Evolutionary conservation across 2,329 filamentous ascomycete genomes (phyloP).

Genomic region (Dendrostoma leiphaemia): DNA sequence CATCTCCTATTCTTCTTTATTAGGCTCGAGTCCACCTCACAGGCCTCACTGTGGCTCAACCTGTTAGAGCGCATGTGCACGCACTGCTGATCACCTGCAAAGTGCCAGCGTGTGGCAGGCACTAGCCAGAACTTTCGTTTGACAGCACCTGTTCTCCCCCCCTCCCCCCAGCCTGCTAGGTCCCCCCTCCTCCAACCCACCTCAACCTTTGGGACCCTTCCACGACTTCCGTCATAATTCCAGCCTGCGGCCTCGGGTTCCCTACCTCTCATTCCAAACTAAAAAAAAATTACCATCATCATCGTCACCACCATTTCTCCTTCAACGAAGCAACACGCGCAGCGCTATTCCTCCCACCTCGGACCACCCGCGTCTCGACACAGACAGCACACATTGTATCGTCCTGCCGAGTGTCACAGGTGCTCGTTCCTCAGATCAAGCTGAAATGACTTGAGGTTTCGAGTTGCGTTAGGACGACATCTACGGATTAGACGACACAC

Average conservation of each 20-base stretch:
- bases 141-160: background rate
- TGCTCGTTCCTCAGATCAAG: background rate
- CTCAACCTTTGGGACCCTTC: background rate
- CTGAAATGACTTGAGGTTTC: slow-evolving; percentile 9
- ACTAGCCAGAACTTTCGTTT: background rate
- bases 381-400: no score
- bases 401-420: background rate
- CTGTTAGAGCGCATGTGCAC: no score
- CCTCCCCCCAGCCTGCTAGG: background rate
- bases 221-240: background rate
- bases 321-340: no score
- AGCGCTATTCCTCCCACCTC: no score
- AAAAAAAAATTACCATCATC: background rate
- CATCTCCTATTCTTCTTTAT: no score
- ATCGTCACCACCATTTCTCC: no score
- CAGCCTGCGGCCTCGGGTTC: background rate
- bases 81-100: no score
- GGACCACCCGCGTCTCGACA: no score
- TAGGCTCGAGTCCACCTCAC: no score
- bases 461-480: background rate
- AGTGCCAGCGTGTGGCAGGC: background rate
- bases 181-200: no score
- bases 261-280: background rate
- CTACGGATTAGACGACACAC: background rate
- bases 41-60: no score